Evolutionary conservation across 2,329 filamentous ascomycete species (phyloP).

Genomic region (Kalmusia sp.): DNA sequence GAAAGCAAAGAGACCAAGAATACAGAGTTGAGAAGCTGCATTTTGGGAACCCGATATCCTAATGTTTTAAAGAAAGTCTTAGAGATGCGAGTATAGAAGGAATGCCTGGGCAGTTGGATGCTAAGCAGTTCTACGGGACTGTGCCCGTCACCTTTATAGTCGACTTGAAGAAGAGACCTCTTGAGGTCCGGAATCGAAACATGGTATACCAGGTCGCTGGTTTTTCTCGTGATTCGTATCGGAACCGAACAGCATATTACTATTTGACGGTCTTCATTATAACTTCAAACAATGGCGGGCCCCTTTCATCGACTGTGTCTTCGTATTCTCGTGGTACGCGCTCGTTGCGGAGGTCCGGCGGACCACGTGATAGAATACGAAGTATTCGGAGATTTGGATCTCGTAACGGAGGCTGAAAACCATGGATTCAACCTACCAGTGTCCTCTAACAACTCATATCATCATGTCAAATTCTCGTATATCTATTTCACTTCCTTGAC

Average conservation of each 20-base stretch:
- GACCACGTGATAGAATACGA: conserved; percentile 7
- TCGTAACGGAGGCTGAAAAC: conserved; percentile 4
- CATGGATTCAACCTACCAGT: background rate
- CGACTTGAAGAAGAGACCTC: background rate
- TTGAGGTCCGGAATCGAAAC: background rate
- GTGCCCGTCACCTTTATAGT: background rate
- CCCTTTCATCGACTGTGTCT: background rate
- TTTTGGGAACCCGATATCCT: background rate
- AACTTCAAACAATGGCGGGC: background rate
- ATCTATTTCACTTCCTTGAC: background rate
- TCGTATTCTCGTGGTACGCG: background rate
- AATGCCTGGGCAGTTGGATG: background rate
- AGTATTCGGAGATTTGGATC: conserved; percentile 4
- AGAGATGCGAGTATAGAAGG: background rate
- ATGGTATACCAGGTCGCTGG: background rate
- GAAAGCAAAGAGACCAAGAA: conserved; percentile 4
- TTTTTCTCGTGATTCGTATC: conserved; percentile 6
- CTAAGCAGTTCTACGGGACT: background rate
- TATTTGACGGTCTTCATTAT: background rate
- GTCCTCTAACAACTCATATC: background rate
- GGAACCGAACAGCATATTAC: background rate
- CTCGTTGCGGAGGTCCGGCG: conserved; percentile 3
- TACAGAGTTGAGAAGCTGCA: conserved; percentile 7
- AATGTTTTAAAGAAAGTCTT: background rate
- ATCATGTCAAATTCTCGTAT: background rate